These are phyloP conservation scores for Trichosanthes truncata DNA, from an alignment of 306 rosid species.

Conservation along the genomic window DNA sequence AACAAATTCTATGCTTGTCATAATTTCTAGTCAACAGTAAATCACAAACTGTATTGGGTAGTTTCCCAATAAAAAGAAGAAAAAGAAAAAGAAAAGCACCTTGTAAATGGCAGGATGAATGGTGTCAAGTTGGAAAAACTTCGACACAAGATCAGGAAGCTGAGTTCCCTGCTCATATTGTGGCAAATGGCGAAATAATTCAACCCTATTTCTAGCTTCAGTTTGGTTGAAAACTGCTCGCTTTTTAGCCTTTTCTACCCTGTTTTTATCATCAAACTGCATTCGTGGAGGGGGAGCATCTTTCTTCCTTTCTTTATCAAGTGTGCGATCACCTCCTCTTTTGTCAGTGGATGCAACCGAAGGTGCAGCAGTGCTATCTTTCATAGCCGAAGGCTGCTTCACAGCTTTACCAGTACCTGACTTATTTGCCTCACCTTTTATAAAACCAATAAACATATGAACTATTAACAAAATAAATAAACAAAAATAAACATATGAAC, in stretches of 20 bases:
- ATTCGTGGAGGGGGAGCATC: slow-evolving; percentile 68
- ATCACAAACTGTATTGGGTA: not conserved
- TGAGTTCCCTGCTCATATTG: slow-evolving; percentile 71
- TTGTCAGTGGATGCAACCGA: slow-evolving; percentile 38
- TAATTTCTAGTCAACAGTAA: not conserved
- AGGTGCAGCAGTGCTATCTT: slow-evolving; percentile 26
- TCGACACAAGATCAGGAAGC: slow-evolving; percentile 64
- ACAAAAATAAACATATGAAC: not conserved
- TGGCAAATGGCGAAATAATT: slow-evolving; percentile 80
- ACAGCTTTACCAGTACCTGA: slow-evolving; percentile 33
- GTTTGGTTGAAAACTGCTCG: slow-evolving; percentile 65
- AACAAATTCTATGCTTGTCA: not conserved
- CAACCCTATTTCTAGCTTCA: slow-evolving; percentile 74
- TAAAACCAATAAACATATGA: not conserved
- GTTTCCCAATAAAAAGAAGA: not conserved
- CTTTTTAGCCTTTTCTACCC: slow-evolving; percentile 71
- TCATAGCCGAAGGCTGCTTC: slow-evolving; percentile 51
- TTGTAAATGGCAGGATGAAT: slow-evolving; percentile 77
- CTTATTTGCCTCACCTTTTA: slow-evolving; percentile 33
- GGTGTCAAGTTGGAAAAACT: slow-evolving; percentile 55
- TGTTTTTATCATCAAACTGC: slow-evolving; percentile 71
- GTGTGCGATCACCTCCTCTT: slow-evolving; percentile 45
- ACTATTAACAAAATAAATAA: not conserved
- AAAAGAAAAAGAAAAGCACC: slow-evolving; percentile 25
- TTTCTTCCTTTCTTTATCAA: slow-evolving; percentile 78